These are phyloP conservation scores for Cubamyces sp. DNA, from an alignment of 768 basidiomycete species.

Conservation along the genomic window DNA sequence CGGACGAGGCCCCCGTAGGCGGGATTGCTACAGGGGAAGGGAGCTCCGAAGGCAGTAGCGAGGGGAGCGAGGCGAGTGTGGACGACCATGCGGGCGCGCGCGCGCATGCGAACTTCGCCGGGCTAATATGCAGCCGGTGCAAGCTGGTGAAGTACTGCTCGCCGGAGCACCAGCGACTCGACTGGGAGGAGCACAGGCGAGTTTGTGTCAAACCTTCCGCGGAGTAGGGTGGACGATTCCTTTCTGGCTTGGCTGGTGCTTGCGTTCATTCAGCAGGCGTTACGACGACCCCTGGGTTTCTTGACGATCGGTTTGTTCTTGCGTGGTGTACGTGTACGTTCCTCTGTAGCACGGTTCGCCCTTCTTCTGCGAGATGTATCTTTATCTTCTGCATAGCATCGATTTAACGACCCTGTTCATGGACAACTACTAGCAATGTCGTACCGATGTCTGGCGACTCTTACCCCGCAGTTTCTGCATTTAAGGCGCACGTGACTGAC, in stretches of 20 bases:
- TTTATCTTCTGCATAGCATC: neutral
- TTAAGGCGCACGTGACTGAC: conserved; percentile 1
- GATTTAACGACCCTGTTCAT: neutral
- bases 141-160: conserved; percentile 80
- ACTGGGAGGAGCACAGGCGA: conserved; percentile 79
- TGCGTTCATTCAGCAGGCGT: conserved; percentile 1
- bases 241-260: neutral
- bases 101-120: conserved; percentile 33
- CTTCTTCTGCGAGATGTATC: conserved; percentile 4
- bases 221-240: neutral
- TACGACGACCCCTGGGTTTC: too few relatives aligned
- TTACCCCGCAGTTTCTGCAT: too few relatives aligned
- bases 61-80: conserved; percentile 46
- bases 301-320: neutral
- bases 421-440: too few relatives aligned
- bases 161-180: conserved; percentile 70
- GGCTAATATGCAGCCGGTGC: conserved; percentile 77
- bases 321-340: conserved; percentile 4
- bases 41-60: conserved; percentile 46
- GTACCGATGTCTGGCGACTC: too few relatives aligned
- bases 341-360: neutral
- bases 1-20: conserved; percentile 41
- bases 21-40: conserved; percentile 23
- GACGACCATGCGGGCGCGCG: conserved; percentile 9
- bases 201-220: conserved; percentile 56